Evolutionary conservation across 192 early-diverging fungal genomes (phyloP).

Genomic region (Ramicandelaber brevisporus): DNA sequence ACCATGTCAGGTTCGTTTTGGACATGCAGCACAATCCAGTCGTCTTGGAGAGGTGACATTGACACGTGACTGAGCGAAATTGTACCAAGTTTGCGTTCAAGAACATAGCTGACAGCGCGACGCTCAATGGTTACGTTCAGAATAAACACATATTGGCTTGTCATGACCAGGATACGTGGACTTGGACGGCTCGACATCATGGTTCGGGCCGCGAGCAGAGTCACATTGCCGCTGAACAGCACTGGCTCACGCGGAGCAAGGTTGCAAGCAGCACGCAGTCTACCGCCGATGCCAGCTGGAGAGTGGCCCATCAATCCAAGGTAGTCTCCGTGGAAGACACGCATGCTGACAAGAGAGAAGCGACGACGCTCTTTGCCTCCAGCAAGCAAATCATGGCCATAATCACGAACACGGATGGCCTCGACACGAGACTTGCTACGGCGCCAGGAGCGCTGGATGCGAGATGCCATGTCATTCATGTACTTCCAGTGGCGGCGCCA

Average conservation of each 20-base stretch:
- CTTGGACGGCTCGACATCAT: conserved; percentile 48
- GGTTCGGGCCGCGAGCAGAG: conserved; percentile 34
- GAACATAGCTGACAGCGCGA: conserved; percentile 18
- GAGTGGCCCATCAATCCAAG: conserved; percentile 24
- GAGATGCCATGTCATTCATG: conserved; percentile 30
- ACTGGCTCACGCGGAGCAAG: conserved; percentile 16
- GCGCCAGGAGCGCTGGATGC: conserved; percentile 53
- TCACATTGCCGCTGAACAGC: conserved; percentile 30
- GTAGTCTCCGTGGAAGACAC: conserved; percentile 83
- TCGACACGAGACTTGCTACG: conserved; percentile 62
- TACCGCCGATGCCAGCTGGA: conserved; percentile 5
- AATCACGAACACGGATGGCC: conserved; percentile 76
- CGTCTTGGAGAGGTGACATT: conserved; percentile 41
- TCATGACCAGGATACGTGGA: conserved; percentile 44
- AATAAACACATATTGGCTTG: conserved; percentile 25
- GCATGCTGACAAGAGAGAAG: conserved; percentile 52
- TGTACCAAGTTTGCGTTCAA: conserved; percentile 25
- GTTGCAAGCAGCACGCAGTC: conserved; percentile 11
- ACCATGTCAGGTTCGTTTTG: conserved; percentile 29
- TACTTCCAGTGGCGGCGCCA: conserved; percentile 55
- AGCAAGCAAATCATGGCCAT: conserved; percentile 71
- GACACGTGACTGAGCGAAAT: conserved; percentile 26
- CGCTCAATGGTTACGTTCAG: conserved; percentile 24
- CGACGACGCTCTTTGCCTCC: conserved; percentile 80
- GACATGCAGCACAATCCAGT: conserved; percentile 39